Conservation (phyloP, 768 basidiomycete species). For the Termitomyces sp. region DNA sequence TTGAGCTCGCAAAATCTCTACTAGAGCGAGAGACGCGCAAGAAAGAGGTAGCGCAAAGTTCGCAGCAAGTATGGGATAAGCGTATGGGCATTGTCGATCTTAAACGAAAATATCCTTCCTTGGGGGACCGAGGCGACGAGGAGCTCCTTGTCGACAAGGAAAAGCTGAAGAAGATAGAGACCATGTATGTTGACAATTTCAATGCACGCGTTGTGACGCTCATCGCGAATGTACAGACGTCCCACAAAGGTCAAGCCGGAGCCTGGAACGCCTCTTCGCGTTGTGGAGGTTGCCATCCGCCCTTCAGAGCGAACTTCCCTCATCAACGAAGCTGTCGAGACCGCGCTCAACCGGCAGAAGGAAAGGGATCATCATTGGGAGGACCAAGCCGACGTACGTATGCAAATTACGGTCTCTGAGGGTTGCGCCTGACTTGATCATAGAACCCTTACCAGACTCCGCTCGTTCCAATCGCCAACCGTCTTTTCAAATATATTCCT, state of each 20-base stretch:
- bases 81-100: slow-evolving; percentile 71
- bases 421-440: background rate
- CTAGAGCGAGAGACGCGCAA: slow-evolving; percentile 73
- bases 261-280: slow-evolving; percentile 36
- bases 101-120: slow-evolving; percentile 64
- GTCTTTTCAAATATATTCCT: slow-evolving; percentile 61
- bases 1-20: slow-evolving; percentile 67
- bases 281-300: slow-evolving; percentile 42
- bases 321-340: slow-evolving; percentile 59
- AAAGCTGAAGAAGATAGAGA: slow-evolving; percentile 54
- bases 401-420: background rate
- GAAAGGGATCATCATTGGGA: slow-evolving; percentile 82
- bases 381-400: slow-evolving; percentile 73
- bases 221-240: slow-evolving; percentile 28
- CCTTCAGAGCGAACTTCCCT: slow-evolving; percentile 61
- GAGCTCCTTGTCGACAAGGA: slow-evolving; percentile 72
- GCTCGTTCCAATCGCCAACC: slow-evolving; percentile 49
- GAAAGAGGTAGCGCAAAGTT: slow-evolving; percentile 52
- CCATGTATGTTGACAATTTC: slow-evolving; percentile 19
- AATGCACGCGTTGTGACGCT: background rate
- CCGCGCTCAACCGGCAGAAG: slow-evolving; percentile 54
- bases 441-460: slow-evolving; percentile 71
- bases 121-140: slow-evolving; percentile 64
- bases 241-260: slow-evolving; percentile 50
- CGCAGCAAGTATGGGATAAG: slow-evolving; percentile 71